Conservation (phyloP, 2,329 filamentous ascomycete genomes). For the Neoascochyta sp. region DNA sequence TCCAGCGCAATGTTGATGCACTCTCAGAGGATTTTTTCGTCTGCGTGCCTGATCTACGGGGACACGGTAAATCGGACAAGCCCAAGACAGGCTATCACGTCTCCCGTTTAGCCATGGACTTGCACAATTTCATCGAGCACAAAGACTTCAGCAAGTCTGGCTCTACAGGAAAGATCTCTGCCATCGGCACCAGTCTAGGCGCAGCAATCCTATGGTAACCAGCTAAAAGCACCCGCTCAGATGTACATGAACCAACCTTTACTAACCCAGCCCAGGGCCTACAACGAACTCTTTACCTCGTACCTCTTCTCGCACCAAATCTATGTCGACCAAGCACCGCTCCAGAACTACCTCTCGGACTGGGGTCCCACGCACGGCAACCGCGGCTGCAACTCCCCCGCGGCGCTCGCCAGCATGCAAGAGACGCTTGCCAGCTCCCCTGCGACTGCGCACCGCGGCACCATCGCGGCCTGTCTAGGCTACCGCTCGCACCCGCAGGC, state of each 20-base stretch:
- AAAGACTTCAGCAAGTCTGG: constrained; percentile 5
- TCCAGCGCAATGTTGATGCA: constrained; percentile 12
- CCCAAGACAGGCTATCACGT: constrained; percentile 26
- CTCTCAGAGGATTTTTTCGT: constrained; percentile 11
- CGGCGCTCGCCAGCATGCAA: constrained; percentile 15
- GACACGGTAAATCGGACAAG: constrained; percentile 24
- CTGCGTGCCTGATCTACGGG: constrained; percentile 21
- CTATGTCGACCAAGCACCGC: constrained; percentile 28
- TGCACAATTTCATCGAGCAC: constrained; percentile 22
- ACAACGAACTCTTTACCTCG: constrained; percentile 25
- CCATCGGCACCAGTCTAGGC: constrained; percentile 20
- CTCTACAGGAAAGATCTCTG: constrained; percentile 7
- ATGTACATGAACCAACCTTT: too few species aligned
- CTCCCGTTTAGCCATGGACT: constrained; percentile 23
- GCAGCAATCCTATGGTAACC: constrained; percentile 20
- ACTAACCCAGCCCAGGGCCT: too few species aligned
- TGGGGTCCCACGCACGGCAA: constrained; percentile 24
- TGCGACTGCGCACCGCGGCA: constrained; percentile 15
- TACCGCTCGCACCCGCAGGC: constrained; percentile 20
- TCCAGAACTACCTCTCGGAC: constrained; percentile 24
- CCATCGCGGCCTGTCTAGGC: constrained; percentile 21
- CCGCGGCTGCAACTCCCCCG: constrained; percentile 16
- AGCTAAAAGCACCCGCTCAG: too few species aligned
- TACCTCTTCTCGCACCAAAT: constrained; percentile 18
- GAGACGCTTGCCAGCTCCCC: constrained; percentile 11